Base-by-base conservation (phyloP, 2,329 filamentous ascomycete species). In the Dryadomyces sulphureus region DNA sequence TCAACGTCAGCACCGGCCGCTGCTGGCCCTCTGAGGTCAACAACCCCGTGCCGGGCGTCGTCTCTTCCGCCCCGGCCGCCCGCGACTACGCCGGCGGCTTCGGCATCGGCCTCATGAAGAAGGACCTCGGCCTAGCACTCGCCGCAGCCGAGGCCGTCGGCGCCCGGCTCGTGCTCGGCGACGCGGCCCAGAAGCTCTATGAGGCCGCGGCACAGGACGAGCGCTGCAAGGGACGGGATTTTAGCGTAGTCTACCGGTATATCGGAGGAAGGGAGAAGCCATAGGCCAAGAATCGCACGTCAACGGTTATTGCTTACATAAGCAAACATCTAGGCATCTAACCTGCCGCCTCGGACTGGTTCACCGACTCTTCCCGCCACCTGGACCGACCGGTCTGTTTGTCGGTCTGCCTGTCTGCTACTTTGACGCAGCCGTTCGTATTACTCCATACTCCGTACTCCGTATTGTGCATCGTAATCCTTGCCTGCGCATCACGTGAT, bases 11-110 rank as follows among this genome's bases (percentile, higher is more conserved):
- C 55, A 95, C 90, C 0, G 92, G 92, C n/a, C 77, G 73, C 53
- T 96, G 89, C 70, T 98, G 92, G 92, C 88, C 90, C 1, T 92
- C 82, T 56, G 89, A 95, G 65, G 70, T 94, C 51, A 98, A 98
- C 65, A 96, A 96, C 59, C 92, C 92, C 0, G 88, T 96, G 3
- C 79, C 79, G 11, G 89, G 88, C 14, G 88, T 95, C 0, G 72
- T 90, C 20, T 78, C 81, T 50, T 76, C 73, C 1, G 76, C 86
- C 2, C 88, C 90, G 0, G 83, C 88, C 0, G 75, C 72, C 46
- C 71, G 82, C 47, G 88, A 83, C 45, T 98, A 88, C 56, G 63
- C 67, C 17, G 85, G 85, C 40, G 85, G 85, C 0, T 92, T 90
- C 53, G 82, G 82, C 2, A 75, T 90, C 47, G 70, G 71, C 35